phyloP scores from a whole-genome alignment of 2,329 filamentous ascomycete genomes.

The Alternaria burnsii region DNA sequence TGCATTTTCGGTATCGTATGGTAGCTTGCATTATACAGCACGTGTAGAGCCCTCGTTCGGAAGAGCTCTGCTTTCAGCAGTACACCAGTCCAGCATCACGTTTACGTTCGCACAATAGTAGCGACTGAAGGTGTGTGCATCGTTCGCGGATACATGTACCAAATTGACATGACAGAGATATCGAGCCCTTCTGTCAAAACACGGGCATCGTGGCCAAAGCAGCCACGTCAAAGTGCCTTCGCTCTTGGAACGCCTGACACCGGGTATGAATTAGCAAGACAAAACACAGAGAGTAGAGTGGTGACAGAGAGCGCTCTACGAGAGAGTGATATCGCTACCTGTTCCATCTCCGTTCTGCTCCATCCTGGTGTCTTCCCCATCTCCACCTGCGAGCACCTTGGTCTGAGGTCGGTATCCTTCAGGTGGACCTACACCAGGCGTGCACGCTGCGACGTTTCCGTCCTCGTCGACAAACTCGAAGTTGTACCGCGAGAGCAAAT shows the following conservation, averaged over 20 bases:
- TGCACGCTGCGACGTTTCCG: conserved; percentile 84
- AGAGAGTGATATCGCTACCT: conserved; percentile 46
- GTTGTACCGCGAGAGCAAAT: conserved; percentile 92
- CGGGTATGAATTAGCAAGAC: conserved; percentile 6
- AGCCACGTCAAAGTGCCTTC: not conserved
- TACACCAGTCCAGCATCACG: not conserved
- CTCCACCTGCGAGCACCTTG: conserved; percentile 50
- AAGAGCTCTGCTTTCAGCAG: not conserved
- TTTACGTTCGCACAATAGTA: not conserved
- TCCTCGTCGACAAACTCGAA: conserved; percentile 97
- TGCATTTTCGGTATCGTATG: not conserved
- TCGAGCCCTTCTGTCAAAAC: not conserved
- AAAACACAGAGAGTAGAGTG: not conserved
- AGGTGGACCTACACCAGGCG: conserved; percentile 76
- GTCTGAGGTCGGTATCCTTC: conserved; percentile 40
- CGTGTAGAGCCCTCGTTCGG: not conserved
- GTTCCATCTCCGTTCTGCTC: conserved; percentile 48
- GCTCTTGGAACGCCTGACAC: conserved; percentile 11
- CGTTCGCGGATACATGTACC: not conserved
- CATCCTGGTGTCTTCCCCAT: conserved; percentile 50
- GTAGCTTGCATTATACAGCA: not conserved
- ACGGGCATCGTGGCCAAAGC: not conserved
- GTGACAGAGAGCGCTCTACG: conserved; percentile 23
- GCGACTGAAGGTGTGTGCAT: not conserved
- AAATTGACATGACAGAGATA: not conserved